Evolutionary conservation across 2,329 filamentous ascomycete genomes (phyloP), one percentile per base, ranked within the genome.

Genomic region (Phaeosphaeriaceae sp.): DNA sequence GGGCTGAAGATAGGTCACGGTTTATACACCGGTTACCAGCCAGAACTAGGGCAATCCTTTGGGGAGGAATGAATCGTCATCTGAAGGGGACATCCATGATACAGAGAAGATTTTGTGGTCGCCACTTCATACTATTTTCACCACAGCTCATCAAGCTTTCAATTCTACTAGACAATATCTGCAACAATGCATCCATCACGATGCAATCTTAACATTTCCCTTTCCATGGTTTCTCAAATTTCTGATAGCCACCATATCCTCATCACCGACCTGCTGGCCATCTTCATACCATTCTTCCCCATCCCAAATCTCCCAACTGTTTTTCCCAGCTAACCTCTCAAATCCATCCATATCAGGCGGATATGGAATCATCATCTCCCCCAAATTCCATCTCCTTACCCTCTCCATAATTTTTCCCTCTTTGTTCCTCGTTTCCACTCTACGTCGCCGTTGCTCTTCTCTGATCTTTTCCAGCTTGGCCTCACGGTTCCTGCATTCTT

Each of bases 211-310:
- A 26, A 26, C 23, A 7, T 26, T 26, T 6, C 7, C 23, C 11
- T 13, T 16, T 13, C 12, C 23, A 2, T 41, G 16, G 15, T 23
- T 30, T 41, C 8, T 15, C 15, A 28, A 42, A 12, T 36, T 50
- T 43, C 58, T 42, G 2, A 26, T 50, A 8, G 36, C 35, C 2
- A 64, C 42, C 11, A 26, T 11, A 26, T 26, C 23, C 23, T 26
- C 23, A 6, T 26, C 23, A 26, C 23, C 11, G 23, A 26, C 23
- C 23, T 26, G 23, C 11, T 7, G 23, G 7, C 23, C 6, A 66
- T 36, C 13, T 15, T 17, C 9, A 3, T 36, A 12, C 35, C 35
- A 37, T 4, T 13, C 16, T 7, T 17, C 35, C 13, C 35, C 35
- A 18, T 37, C 16, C 35, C 35, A 37, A 8, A 37, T 37, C 15